phyloP scores from a whole-genome alignment of 2,329 filamentous ascomycete genomes.

The Penicillium italicum region DNA sequence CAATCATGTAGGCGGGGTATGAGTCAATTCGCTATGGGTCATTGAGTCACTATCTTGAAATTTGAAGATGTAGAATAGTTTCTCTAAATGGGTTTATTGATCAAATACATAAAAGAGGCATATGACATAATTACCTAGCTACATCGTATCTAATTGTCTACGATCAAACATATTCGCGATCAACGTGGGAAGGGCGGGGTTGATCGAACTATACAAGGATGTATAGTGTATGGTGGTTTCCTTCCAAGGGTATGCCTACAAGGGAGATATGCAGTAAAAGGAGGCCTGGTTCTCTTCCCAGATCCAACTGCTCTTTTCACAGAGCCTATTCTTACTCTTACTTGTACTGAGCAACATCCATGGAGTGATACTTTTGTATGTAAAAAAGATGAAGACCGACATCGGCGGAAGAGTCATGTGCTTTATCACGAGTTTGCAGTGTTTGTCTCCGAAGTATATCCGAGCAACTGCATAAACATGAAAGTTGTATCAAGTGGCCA shows the following conservation, averaged over 20 bases:
- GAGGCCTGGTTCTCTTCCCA: not conserved
- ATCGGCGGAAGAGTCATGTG: not conserved
- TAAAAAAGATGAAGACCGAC: not conserved
- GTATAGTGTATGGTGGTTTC: not conserved
- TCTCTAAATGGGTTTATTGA: not conserved
- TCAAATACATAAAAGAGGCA: not conserved
- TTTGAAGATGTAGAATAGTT: not conserved
- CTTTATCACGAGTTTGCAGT: not conserved
- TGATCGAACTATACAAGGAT: not conserved
- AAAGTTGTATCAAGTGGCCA: too few relatives aligned
- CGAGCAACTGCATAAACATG: not conserved
- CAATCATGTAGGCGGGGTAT: conserved; percentile 17
- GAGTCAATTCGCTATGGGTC: conserved; percentile 6
- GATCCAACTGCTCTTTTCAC: not conserved
- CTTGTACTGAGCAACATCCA: too few relatives aligned
- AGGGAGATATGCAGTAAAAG: not conserved
- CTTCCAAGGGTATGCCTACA: not conserved
- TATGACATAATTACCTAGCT: not conserved
- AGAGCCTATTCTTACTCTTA: not conserved
- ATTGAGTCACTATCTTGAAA: not conserved
- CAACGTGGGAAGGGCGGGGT: not conserved
- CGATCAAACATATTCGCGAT: not conserved
- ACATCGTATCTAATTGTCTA: not conserved
- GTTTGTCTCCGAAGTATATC: not conserved
- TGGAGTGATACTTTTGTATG: too few relatives aligned